Percentiles rank a stretch among this genome's conserved stretches.
phyloP scores from a whole-genome alignment of 495 filamentous ascomycete genomes.

The Penicillium dipodomyicola region DNA sequence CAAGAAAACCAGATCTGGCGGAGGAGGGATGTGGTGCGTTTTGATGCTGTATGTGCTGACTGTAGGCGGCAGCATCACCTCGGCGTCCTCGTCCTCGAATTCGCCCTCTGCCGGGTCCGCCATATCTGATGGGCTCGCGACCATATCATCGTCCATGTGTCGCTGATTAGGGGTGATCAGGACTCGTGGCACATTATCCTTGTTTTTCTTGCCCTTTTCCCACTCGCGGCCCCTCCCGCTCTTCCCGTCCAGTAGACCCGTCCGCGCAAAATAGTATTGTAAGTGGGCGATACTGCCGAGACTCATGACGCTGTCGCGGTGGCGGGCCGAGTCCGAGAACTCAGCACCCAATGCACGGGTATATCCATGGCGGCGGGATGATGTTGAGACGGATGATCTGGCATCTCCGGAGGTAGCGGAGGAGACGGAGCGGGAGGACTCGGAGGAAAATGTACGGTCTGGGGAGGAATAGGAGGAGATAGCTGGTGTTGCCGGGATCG shows the following conservation, averaged over 20 bases:
- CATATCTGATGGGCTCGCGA: slow-evolving; percentile 54
- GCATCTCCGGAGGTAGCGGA: slow-evolving; percentile 57
- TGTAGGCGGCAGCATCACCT: slow-evolving; percentile 86
- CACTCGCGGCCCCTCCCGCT: slow-evolving; percentile 77
- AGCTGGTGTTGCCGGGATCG: slow-evolving; percentile 59
- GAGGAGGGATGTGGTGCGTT: slow-evolving; percentile 79
- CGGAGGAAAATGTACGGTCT: slow-evolving; percentile 72
- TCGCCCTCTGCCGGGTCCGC: slow-evolving; percentile 43
- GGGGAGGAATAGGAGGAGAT: slow-evolving; percentile 62
- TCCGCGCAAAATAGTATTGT: slow-evolving; percentile 97
- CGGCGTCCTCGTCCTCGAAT: slow-evolving; percentile 58
- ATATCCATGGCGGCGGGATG: slow-evolving; percentile 70
- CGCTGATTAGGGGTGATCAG: slow-evolving; percentile 45
- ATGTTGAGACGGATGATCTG: slow-evolving; percentile 55
- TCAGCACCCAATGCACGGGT: slow-evolving; percentile 86
- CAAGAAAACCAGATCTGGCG: slow-evolving; percentile 75
- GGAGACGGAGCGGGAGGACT: slow-evolving; percentile 67
- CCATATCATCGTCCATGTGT: slow-evolving; percentile 44
- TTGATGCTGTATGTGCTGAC: slow-evolving; percentile 93
- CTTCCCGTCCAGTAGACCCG: slow-evolving; percentile 89
- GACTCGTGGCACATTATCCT: slow-evolving; percentile 39
- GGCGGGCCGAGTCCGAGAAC: slow-evolving; percentile 85
- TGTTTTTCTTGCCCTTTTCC: slow-evolving; percentile 47
- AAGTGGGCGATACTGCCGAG: slow-evolving; percentile 94
- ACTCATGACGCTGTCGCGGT: slow-evolving; percentile 90